Evolutionary conservation across 192 early-diverging fungal species (phyloP), one percentile per base, ranked within the genome.

Genomic region (Rhizophlyctis rosea): DNA sequence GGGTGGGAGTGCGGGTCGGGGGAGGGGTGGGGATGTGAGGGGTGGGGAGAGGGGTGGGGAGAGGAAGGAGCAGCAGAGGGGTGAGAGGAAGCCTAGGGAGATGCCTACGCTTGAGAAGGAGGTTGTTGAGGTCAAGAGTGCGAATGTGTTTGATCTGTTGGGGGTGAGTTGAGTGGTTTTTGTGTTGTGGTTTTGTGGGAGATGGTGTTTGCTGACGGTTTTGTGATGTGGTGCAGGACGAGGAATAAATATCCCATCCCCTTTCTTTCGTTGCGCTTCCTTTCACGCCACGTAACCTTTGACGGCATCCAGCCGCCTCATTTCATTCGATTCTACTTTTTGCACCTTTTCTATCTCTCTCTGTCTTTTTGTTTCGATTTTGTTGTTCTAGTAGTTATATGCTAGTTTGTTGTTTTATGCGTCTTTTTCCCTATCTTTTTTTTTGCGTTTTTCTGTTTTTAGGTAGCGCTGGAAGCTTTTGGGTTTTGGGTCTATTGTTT

Each of bases 121-220:
- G 50, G 16, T 28, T n/a, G 32, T 33, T 13, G 36, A 72, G 24
- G 32, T 72, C 11, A 39, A 68, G 34, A 68, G 32, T 34, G 36
- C 23, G 34, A 72, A 72, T 53, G 70, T 52, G 13, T 72, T 68
- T 25, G 70, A 68, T 33, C 54, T 72, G 11, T 52, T 72, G 14
- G n/a, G n/a, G 65, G 47, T 28, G 70, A 66, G 54, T 47, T 61
- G 50, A 48, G 59, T 34, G 9, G 14, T 14, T 32, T 11, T 3
- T 34, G 39, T 44, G 39, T 44, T 44, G 7, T 44, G 39, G 18
- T 44, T 44, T 7, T 18, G 18, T 44, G 39, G 7, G 39, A 44
- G 9, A 13, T 44, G 39, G 18, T 18, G 9, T 18, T 44, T 44
- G 18, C 7, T 18, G 39, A 7, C 9, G 9, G 39, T 18, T 18